These are phyloP conservation scores for Ceratorhiza oryzae-sativae DNA, from an alignment of 1,284 basidiomycete genomes.

Conservation along the genomic window DNA sequence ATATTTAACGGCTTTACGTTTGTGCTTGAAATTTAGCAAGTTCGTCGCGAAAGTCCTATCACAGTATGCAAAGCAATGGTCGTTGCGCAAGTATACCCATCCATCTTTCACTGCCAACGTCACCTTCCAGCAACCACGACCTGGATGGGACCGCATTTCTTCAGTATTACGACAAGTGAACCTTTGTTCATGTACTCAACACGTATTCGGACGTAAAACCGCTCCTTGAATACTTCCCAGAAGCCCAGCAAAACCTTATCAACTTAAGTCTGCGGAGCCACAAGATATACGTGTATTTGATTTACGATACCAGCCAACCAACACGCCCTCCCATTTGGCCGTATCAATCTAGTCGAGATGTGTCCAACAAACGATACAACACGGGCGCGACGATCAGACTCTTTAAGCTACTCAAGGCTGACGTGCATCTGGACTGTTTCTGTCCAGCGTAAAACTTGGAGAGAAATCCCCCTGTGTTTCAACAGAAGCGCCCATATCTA, in stretches of 20 bases:
- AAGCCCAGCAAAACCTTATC: too few species aligned
- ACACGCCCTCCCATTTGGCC: constrained; percentile 85
- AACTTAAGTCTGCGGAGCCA: too few species aligned
- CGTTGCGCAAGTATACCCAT: constrained; percentile 97
- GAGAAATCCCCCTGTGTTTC: neutral
- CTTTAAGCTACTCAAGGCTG: constrained; percentile 81
- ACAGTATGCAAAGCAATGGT: constrained; percentile 97
- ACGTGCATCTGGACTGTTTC: constrained; percentile 75
- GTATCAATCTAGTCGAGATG: constrained; percentile 87
- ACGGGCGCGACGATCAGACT: constrained; percentile 80
- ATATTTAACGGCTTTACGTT: constrained; percentile 99
- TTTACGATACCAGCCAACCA: neutral
- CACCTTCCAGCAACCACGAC: constrained; percentile 88
- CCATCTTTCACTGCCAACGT: constrained; percentile 94
- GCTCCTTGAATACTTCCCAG: constrained; percentile 93
- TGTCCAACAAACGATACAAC: constrained; percentile 95
- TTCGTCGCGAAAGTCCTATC: constrained; percentile 72
- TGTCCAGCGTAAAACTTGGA: constrained; percentile 56
- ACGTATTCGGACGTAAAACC: constrained; percentile 98
- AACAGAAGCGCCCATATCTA: neutral
- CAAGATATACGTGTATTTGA: neutral
- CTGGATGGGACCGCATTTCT: constrained; percentile 87
- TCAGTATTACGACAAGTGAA: constrained; percentile 91
- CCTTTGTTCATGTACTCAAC: constrained; percentile 98
- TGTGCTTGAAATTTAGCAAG: too few species aligned